Evolutionary conservation across 805 yeast genomes (phyloP).

Genomic region (Candida peoriensis): DNA sequence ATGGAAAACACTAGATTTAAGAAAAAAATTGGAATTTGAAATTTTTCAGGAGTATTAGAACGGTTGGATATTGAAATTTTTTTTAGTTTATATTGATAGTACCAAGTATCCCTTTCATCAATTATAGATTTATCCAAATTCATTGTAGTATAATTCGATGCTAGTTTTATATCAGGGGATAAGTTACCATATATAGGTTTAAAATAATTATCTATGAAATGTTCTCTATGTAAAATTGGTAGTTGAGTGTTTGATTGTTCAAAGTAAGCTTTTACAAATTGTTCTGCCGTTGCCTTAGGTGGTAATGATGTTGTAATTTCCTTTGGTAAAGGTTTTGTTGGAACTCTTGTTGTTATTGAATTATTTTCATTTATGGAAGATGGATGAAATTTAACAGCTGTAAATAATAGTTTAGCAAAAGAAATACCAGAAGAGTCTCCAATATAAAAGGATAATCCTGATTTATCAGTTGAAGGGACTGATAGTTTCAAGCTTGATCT

Average conservation of each 20-base stretch:
- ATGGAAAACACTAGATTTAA: constrained; percentile 76
- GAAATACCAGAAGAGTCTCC: constrained; percentile 60
- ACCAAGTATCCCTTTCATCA: constrained; percentile 40
- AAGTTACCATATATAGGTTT: constrained; percentile 77
- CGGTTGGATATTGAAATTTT: constrained; percentile 17
- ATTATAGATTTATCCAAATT: constrained; percentile 29
- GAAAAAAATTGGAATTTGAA: constrained; percentile 58
- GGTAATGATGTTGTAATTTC: constrained; percentile 41
- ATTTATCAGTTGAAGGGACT: constrained; percentile 11
- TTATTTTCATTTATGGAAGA: constrained; percentile 25
- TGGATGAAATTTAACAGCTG: constrained; percentile 63
- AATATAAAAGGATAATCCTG: constrained; percentile 28
- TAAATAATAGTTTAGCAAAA: constrained; percentile 70
- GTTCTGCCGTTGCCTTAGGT: constrained; percentile 70
- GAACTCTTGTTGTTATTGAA: constrained; percentile 24
- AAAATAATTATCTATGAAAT: constrained; percentile 59
- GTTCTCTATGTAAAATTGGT: constrained; percentile 80
- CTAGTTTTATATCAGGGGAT: constrained; percentile 48
- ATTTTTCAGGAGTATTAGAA: constrained; percentile 41
- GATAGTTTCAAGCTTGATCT: constrained; percentile 19
- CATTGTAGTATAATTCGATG: constrained; percentile 49
- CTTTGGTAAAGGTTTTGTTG: constrained; percentile 18
- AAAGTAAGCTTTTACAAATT: constrained; percentile 59
- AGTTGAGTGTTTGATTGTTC: constrained; percentile 78
- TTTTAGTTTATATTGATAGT: constrained; percentile 31